Conservation (phyloP, 805 yeast genomes). For the Phaffomyces antillensis region DNA sequence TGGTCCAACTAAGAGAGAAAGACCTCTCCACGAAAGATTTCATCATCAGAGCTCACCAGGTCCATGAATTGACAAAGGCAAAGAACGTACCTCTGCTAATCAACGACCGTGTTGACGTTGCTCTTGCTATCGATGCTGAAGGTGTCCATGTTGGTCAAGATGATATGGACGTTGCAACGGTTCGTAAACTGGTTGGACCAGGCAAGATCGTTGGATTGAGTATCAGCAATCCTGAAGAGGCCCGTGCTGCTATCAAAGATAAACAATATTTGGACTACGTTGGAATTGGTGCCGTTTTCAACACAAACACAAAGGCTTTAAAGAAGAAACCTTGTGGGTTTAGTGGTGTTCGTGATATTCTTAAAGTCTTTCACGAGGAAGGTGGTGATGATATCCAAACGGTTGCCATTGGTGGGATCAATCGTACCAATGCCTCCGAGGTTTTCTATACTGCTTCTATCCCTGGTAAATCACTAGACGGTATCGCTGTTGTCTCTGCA, state of each 20-base stretch:
- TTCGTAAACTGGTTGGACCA: slow-evolving; percentile 60
- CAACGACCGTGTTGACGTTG: slow-evolving; percentile 84
- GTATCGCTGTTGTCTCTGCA: slow-evolving; percentile 86
- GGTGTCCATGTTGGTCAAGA: slow-evolving; percentile 93
- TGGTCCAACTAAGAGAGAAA: slow-evolving; percentile 83
- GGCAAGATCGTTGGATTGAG: slow-evolving; percentile 76
- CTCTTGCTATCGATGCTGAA: slow-evolving; percentile 82
- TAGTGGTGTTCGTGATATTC: slow-evolving; percentile 49
- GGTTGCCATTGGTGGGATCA: slow-evolving; percentile 81
- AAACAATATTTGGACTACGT: slow-evolving; percentile 59
- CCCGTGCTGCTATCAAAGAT: slow-evolving; percentile 35
- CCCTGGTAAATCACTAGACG: slow-evolving; percentile 50
- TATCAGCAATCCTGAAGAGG: slow-evolving; percentile 54
- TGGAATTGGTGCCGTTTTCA: slow-evolving; percentile 77
- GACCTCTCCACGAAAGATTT: slow-evolving; percentile 60
- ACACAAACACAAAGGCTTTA: slow-evolving; percentile 63
- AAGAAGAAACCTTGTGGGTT: slow-evolving; percentile 59
- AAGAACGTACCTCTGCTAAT: slow-evolving; percentile 70
- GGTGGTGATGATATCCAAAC: slow-evolving; percentile 37
- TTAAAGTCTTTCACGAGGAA: slow-evolving; percentile 37
- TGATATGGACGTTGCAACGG: slow-evolving; percentile 57
- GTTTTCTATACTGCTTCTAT: slow-evolving; percentile 45
- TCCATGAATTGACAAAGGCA: slow-evolving; percentile 54
- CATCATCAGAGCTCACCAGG: slow-evolving; percentile 48
- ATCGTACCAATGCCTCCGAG: slow-evolving; percentile 51